phyloP scores from a whole-genome alignment of 2,329 filamentous ascomycete species.

The Exophiala sp. region DNA sequence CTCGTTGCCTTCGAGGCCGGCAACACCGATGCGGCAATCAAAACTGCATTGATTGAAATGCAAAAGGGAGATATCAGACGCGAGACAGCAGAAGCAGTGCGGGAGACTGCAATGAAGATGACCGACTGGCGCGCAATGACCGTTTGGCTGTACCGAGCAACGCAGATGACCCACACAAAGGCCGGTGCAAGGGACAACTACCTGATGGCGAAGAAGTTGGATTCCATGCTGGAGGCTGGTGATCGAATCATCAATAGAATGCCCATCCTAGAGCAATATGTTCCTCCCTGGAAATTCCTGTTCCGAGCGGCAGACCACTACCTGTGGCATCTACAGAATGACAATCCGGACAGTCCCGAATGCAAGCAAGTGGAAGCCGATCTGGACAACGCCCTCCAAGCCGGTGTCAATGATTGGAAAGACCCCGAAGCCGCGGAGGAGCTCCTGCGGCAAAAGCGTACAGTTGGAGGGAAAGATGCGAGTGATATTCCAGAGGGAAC shows the following conservation, averaged over 20 bases:
- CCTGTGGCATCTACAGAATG: constrained; percentile 8
- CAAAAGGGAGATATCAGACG: not conserved
- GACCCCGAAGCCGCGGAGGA: constrained; percentile 12
- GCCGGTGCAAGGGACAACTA: constrained; percentile 10
- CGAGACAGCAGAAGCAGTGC: constrained; percentile 2
- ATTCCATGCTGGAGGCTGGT: constrained; percentile 12
- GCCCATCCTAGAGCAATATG: not conserved
- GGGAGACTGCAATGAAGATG: constrained; percentile 6
- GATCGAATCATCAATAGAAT: not conserved
- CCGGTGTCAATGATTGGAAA: constrained; percentile 15
- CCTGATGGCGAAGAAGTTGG: constrained; percentile 15
- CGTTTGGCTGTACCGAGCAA: constrained; percentile 10
- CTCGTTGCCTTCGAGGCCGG: constrained; percentile 9
- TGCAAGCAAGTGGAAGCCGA: constrained; percentile 9
- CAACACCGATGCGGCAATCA: constrained; percentile 16
- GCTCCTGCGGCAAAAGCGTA: not conserved
- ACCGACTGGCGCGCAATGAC: constrained; percentile 16
- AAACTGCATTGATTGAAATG: constrained; percentile 11
- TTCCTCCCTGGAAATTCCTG: constrained; percentile 15
- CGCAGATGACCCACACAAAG: constrained; percentile 3
- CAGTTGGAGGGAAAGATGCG: no score
- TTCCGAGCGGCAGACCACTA: constrained; percentile 12
- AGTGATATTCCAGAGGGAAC: not conserved
- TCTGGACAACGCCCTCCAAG: constrained; percentile 14
- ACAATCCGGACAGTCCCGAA: not conserved